phyloP scores from a whole-genome alignment of 140 eudicot species.

The Stevia rebaudiana region DNA sequence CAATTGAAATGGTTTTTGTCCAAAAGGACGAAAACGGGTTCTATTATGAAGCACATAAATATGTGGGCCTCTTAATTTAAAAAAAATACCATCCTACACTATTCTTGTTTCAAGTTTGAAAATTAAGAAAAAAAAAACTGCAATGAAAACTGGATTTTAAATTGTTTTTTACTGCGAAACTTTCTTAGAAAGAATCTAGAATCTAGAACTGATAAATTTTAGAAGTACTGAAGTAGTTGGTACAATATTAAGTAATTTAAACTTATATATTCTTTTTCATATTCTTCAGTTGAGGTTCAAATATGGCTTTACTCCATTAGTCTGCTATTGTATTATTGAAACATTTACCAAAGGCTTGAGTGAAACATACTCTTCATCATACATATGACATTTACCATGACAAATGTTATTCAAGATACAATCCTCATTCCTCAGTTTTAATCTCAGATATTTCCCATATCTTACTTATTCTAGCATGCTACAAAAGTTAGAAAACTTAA shows the following conservation, averaged over 20 bases:
- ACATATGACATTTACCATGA: neutral
- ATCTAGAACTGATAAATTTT: neutral
- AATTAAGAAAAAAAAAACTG: neutral
- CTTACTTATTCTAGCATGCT: neutral
- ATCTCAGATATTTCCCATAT: neutral
- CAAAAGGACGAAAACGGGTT: neutral
- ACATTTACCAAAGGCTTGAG: neutral
- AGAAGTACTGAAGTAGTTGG: neutral
- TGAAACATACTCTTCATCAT: neutral
- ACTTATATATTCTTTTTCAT: neutral
- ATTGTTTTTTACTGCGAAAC: neutral
- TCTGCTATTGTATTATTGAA: neutral
- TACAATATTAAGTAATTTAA: neutral
- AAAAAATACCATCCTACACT: neutral
- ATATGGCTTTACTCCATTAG: neutral
- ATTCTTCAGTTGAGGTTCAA: neutral
- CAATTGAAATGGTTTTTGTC: neutral
- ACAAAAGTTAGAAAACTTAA: neutral
- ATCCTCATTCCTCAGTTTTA: neutral
- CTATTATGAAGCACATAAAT: neutral
- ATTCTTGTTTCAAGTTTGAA: neutral
- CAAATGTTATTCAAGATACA: neutral
- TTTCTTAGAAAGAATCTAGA: neutral
- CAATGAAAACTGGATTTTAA: neutral
- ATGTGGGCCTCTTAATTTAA: neutral